Percentiles rank a stretch among this genome's conserved stretches.
Conservation (phyloP, 805 yeast genomes). For the Saccharomyces mikatae region DNA sequence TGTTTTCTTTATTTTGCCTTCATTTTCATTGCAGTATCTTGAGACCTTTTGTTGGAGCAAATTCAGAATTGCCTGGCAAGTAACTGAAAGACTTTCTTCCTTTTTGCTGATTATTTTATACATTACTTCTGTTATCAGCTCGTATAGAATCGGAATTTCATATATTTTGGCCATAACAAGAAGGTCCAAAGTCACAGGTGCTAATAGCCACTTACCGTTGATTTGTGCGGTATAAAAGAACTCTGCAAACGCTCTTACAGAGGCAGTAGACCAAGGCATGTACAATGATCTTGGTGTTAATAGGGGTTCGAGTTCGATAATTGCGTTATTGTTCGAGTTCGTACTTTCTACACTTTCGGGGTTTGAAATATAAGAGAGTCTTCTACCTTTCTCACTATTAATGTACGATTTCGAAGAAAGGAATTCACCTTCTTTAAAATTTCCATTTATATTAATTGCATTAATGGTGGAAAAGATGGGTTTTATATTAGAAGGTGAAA, state of each 20-base stretch:
- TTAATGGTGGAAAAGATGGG: background rate
- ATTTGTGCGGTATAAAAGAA: constrained; percentile 73
- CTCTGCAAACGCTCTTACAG: constrained; percentile 61
- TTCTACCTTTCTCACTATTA: background rate
- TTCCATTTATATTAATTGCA: background rate
- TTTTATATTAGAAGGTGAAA: background rate
- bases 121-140: constrained; percentile 57
- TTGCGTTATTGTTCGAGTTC: constrained; percentile 3
- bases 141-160: constrained; percentile 62
- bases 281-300: constrained; percentile 61
- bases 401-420: background rate
- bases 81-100: constrained; percentile 39
- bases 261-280: constrained; percentile 54
- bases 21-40: constrained; percentile 19
- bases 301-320: constrained; percentile 45
- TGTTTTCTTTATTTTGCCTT: constrained; percentile 15
- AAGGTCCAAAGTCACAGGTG: constrained; percentile 61
- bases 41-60: constrained; percentile 19
- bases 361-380: constrained; percentile 2
- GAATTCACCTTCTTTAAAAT: background rate
- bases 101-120: constrained; percentile 63
- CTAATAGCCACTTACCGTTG: constrained; percentile 60
- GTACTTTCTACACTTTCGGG: constrained; percentile 9
- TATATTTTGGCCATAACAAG: constrained; percentile 55
- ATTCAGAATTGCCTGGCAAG: constrained; percentile 19